Conservation (phyloP, 2,329 filamentous ascomycete genomes). For the Leptographium galeiforme region DNA sequence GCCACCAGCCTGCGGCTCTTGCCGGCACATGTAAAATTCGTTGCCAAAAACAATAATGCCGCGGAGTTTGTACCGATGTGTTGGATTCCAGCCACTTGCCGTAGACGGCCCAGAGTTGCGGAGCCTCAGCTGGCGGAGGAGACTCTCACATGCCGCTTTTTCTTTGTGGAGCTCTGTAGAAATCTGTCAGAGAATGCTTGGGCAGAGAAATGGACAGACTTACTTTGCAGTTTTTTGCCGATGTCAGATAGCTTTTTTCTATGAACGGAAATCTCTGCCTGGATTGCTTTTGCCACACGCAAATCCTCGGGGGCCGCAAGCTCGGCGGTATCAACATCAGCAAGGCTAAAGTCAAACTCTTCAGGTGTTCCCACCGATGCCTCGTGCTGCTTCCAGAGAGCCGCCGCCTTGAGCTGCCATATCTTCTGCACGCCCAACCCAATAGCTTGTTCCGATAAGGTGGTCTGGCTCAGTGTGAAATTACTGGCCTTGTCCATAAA, state of each 20-base stretch:
- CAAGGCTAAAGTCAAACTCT: conserved; percentile 12
- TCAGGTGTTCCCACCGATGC: conserved; percentile 7
- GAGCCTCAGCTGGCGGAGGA: conserved; percentile 1
- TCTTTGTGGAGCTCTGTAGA: conserved; percentile 2
- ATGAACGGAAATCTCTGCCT: conserved; percentile 11
- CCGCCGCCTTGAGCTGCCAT: conserved; percentile 10
- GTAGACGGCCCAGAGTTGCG: conserved; percentile 13
- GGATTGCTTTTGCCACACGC: conserved; percentile 6
- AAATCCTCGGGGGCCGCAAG: conserved; percentile 10
- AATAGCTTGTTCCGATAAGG: conserved; percentile 12
- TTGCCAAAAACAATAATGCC: conserved; percentile 16
- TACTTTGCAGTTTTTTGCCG: conserved; percentile 5
- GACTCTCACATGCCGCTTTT: conserved; percentile 4
- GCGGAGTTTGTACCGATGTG: conserved; percentile 16
- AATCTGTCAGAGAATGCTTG: neutral
- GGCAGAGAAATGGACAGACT: neutral
- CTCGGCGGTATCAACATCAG: conserved; percentile 9
- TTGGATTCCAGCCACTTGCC: conserved; percentile 14
- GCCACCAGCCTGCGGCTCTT: conserved; percentile 11
- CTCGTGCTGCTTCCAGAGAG: conserved; percentile 12
- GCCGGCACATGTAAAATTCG: conserved; percentile 17
- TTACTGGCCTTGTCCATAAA: conserved; percentile 5
- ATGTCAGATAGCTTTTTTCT: conserved; percentile 9
- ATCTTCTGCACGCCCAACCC: conserved; percentile 10
- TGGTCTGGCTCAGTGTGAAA: conserved; percentile 3